Conservation (phyloP, 2,329 filamentous ascomycete species). For the Pleoardoris graminearum region DNA sequence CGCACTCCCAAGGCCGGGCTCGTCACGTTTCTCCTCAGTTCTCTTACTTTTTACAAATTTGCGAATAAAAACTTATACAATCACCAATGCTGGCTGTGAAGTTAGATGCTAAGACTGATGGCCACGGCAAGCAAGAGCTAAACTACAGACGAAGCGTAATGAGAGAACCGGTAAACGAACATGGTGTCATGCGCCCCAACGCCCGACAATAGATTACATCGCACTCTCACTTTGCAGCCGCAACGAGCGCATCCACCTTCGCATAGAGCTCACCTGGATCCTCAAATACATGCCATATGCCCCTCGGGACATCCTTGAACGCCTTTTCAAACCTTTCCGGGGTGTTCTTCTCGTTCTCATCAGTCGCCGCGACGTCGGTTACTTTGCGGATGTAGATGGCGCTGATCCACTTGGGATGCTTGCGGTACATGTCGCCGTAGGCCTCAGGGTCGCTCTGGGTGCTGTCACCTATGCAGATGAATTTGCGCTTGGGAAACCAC, state of each 20-base stretch:
- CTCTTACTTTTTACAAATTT: no score
- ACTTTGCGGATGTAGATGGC: conserved; percentile 87
- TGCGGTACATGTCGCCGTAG: conserved; percentile 76
- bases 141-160: no score
- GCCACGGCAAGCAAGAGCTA: no score
- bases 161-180: no score
- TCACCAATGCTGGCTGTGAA: no score
- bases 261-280: conserved; percentile 67
- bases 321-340: conserved; percentile 78
- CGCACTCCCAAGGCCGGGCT: no score
- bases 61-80: no score
- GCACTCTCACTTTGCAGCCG: background rate
- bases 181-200: background rate
- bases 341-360: conserved; percentile 70
- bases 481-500: conserved; percentile 77
- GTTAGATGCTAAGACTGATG: no score
- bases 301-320: conserved; percentile 72
- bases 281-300: conserved; percentile 81
- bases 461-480: conserved; percentile 86
- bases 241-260: conserved; percentile 38
- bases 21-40: no score
- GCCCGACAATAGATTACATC: background rate
- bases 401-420: conserved; percentile 74
- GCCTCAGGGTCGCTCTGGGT: conserved; percentile 91
- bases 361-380: conserved; percentile 72